These are phyloP conservation scores for Oryza brachyantha DNA, from an alignment of 176 grass and related monocot species.

Conservation along the genomic window DNA sequence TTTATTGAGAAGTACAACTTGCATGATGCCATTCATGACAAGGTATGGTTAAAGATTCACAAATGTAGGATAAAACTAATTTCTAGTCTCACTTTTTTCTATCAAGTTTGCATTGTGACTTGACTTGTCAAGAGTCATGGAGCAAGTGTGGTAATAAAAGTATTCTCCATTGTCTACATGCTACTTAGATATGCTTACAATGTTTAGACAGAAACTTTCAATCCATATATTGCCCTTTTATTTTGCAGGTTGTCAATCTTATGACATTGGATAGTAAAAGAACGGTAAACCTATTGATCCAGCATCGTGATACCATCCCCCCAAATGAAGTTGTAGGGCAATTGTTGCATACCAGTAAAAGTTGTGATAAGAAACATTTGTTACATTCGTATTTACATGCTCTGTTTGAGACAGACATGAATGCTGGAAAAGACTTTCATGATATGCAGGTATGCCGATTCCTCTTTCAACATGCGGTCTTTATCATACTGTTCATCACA, in stretches of 20 bases:
- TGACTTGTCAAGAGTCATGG: neutral
- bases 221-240: neutral
- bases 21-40: conserved; percentile 71
- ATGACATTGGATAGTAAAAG: conserved; percentile 87
- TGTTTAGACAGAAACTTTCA: neutral
- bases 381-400: conserved; percentile 89
- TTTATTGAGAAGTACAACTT: conserved; percentile 87
- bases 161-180: neutral
- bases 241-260: conserved; percentile 72
- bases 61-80: neutral
- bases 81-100: neutral
- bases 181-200: neutral
- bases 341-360: conserved; percentile 62
- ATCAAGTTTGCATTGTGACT: conserved; percentile 8
- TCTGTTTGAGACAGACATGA: conserved; percentile 84
- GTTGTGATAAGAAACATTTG: conserved; percentile 66
- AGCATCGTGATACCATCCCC: conserved; percentile 79
- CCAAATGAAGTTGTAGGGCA: conserved; percentile 79
- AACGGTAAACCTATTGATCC: conserved; percentile 71
- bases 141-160: neutral
- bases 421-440: conserved; percentile 89
- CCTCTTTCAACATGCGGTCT: neutral
- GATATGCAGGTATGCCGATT: conserved; percentile 80
- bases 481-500: neutral
- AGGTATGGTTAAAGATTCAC: conserved; percentile 49